Evolutionary conservation across 805 yeast genomes (phyloP), one percentile per base, ranked within the genome.

Genomic region (Kuraishia floccosa): DNA sequence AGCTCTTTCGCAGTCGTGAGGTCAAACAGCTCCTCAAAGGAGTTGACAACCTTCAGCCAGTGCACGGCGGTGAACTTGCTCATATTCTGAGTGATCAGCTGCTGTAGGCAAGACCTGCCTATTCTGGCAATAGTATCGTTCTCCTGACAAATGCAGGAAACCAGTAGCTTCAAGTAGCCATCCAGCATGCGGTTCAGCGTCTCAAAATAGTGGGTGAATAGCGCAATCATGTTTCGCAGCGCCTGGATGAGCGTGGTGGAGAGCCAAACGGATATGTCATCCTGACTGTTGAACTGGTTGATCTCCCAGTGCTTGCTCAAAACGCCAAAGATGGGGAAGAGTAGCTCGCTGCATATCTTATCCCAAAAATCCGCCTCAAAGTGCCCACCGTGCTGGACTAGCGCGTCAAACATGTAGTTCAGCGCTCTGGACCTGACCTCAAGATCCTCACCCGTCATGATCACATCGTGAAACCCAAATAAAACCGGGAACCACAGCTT

Each of bases 221-320:
- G 60, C 1, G 82, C 76, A 43, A 89, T 77, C 76, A 86, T 71
- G 45, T 83, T 83, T 51, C 93, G 74, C 49, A 93, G 62, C 0
- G 97, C 97, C 54, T 91, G 98, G 39, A 93, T 86, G 54, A 91
- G 68, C 1, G 99, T 91, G 0, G 98, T 87, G 0, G 96, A 85
- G 29, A 91, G 60, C 99, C 99, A 91, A 10, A 93, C 94, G 29
- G 95, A 83, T 42, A 85, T 54, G 38, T 82, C 93, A 51, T 89
- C 98, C 42, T 77, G 82, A 32, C 68, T 70, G 40, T 70, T 72
- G 39, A 70, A 73, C 35, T 73, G 72, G 37, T 70, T 69, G 35
- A 78, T 67, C 40, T 76, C 80, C 76, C 91, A 82, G 45, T 76
- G 80, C 25, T 71, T 69, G 31, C 79, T 72, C 41, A 91, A 63